These are phyloP conservation scores for Aaosphaeria pasadenensis DNA, from an alignment of 2,329 filamentous ascomycete genomes.

Conservation along the genomic window DNA sequence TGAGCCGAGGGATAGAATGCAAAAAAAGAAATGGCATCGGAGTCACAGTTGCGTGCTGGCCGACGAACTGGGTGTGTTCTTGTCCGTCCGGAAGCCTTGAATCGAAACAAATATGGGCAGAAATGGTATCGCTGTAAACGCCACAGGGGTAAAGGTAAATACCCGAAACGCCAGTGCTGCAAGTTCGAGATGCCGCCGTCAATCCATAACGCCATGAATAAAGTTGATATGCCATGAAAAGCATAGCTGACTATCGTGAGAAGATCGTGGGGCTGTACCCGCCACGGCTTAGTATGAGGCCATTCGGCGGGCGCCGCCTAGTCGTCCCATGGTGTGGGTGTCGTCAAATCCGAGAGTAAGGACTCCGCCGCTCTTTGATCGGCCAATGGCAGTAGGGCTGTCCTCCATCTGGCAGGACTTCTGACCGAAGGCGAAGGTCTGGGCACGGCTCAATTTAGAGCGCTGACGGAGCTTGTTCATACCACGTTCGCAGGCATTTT, in stretches of 20 bases:
- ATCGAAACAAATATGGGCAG: slow-evolving; percentile 19
- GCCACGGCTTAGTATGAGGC: slow-evolving; percentile 34
- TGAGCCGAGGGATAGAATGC: slow-evolving; percentile 29
- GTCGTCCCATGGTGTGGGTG: slow-evolving; percentile 26
- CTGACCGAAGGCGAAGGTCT: slow-evolving; percentile 94
- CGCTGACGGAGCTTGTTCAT: slow-evolving; percentile 90
- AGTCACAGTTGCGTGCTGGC: slow-evolving; percentile 7
- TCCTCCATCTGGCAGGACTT: slow-evolving; percentile 60
- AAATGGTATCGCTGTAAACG: slow-evolving; percentile 36
- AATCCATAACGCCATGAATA: slow-evolving; percentile 36
- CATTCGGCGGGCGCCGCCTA: slow-evolving; percentile 34
- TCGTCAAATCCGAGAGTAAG: slow-evolving; percentile 28
- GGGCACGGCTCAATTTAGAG: slow-evolving; percentile 79
- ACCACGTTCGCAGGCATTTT: slow-evolving; percentile 88
- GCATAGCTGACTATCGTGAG: slow-evolving; percentile 25
- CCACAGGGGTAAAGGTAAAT: slow-evolving; percentile 17
- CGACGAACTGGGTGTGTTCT: slow-evolving; percentile 15
- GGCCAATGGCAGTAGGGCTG: slow-evolving; percentile 52
- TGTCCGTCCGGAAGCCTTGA: slow-evolving; percentile 19
- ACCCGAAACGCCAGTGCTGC: slow-evolving; percentile 32
- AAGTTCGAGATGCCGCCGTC: slow-evolving; percentile 22
- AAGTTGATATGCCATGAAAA: slow-evolving; percentile 27
- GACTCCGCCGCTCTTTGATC: slow-evolving; percentile 30
- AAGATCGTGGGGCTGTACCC: slow-evolving; percentile 19
- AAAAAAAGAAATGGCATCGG: slow-evolving; percentile 19